phyloP scores from a whole-genome alignment of 2,329 filamentous ascomycete species.

The Verticillium klebahnii region DNA sequence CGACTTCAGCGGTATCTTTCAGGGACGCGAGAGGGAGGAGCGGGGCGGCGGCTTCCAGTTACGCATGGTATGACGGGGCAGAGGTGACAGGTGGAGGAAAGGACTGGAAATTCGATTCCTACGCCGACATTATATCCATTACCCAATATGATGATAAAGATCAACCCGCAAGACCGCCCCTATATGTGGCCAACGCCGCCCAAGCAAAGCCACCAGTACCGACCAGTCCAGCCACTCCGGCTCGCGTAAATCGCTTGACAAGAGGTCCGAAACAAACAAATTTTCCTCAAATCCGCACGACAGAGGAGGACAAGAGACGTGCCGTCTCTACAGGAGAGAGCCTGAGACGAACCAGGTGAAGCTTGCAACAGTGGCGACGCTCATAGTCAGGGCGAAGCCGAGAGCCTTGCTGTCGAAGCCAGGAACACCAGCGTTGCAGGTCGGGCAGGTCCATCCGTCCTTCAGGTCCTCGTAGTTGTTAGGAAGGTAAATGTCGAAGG shows the following conservation, averaged over 20 bases:
- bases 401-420: constrained; percentile 42
- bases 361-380: constrained; percentile 50
- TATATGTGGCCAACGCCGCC: neutral
- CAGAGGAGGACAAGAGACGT: neutral
- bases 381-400: constrained; percentile 49
- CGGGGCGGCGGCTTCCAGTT: constrained; percentile 62
- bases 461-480: constrained; percentile 45
- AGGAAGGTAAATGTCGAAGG: constrained; percentile 54
- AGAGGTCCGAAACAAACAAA: neutral
- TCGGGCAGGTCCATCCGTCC: constrained; percentile 50
- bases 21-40: constrained; percentile 60
- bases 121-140: neutral
- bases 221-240: neutral
- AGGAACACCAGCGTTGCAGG: constrained; percentile 49
- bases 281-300: neutral
- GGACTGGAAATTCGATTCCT: neutral
- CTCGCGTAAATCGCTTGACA: neutral
- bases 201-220: neutral
- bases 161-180: neutral
- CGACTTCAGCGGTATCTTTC: constrained; percentile 70
- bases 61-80: constrained; percentile 44
- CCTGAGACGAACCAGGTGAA: constrained; percentile 58
- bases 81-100: neutral
- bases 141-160: neutral
- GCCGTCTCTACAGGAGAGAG: constrained; percentile 17